phyloP scores from a whole-genome alignment of 176 grass and related monocot genomes.

The Oryza australiensis region DNA sequence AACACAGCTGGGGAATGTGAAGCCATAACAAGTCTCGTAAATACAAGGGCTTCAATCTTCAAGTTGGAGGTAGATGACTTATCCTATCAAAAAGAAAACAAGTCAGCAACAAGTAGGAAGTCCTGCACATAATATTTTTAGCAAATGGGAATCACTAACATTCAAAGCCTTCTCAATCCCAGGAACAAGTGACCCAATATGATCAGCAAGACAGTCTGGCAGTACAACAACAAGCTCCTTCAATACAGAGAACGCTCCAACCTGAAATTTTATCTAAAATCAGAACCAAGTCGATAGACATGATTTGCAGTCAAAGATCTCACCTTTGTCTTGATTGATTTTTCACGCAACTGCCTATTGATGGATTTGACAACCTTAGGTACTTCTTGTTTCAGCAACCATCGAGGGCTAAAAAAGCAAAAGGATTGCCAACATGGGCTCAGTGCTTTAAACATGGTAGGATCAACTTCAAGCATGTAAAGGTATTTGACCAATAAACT shows the following conservation, averaged over 20 bases:
- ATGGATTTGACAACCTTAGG: constrained; percentile 95
- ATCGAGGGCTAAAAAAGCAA: constrained; percentile 72
- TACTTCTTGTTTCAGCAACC: constrained; percentile 97
- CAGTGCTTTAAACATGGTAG: constrained; percentile 3
- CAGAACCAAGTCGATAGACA: constrained; percentile 3
- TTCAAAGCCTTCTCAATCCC: constrained; percentile 99
- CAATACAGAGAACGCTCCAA: constrained; percentile 91
- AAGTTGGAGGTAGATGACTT: constrained; percentile 97
- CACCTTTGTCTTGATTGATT: constrained; percentile 99
- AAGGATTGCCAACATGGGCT: constrained; percentile 3
- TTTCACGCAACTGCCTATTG: constrained; percentile 95
- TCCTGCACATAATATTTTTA: neutral
- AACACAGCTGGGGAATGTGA: constrained; percentile 95
- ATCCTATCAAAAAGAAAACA: constrained; percentile 59
- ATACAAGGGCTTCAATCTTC: constrained; percentile 96
- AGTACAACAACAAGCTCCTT: constrained; percentile 96
- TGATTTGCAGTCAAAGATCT: constrained; percentile 24
- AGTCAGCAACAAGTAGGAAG: neutral
- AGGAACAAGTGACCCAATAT: constrained; percentile 93
- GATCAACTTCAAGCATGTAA: neutral
- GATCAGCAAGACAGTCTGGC: constrained; percentile 92
- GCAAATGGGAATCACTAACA: constrained; percentile 54
- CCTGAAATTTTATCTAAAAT: constrained; percentile 48
- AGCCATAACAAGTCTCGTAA: constrained; percentile 93
- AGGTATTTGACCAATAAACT: neutral